Percentiles rank a stretch among this genome's conserved stretches.
Conservation (phyloP, 1,139 yeast genomes). For the Kodamaea fungicola region DNA sequence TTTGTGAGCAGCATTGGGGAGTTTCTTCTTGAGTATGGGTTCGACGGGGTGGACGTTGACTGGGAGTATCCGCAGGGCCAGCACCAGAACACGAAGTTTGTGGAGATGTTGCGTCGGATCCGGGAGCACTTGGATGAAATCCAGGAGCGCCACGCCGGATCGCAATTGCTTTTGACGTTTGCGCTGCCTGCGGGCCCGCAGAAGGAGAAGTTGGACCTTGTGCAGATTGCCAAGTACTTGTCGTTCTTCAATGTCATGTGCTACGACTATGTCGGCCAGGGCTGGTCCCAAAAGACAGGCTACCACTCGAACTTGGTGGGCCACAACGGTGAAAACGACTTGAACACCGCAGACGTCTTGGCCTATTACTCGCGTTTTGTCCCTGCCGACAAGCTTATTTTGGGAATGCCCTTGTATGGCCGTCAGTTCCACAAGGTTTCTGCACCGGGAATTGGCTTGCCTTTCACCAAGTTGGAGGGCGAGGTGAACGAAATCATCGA, state of each 20-base stretch:
- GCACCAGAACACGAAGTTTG: conserved; percentile 45
- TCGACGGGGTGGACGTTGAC: conserved; percentile 91
- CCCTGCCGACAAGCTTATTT: conserved; percentile 48
- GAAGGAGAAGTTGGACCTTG: conserved; percentile 39
- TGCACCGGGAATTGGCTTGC: conserved; percentile 32
- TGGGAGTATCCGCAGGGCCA: conserved; percentile 80
- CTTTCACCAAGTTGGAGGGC: conserved; percentile 43
- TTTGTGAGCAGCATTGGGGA: conserved; percentile 53
- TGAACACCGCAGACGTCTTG: conserved; percentile 52
- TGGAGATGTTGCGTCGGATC: conserved; percentile 41
- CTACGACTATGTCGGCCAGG: conserved; percentile 73
- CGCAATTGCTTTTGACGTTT: conserved; percentile 47
- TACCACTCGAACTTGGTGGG: conserved; percentile 71
- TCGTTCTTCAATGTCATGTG: conserved; percentile 86
- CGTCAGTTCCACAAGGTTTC: conserved; percentile 52
- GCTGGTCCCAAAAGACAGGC: conserved; percentile 63
- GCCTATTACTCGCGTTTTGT: conserved; percentile 44
- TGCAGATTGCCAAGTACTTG: conserved; percentile 54
- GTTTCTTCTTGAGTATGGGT: conserved; percentile 51
- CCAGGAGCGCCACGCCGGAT: conserved; percentile 3
- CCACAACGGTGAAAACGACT: conserved; percentile 35
- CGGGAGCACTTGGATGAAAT: conserved; percentile 36
- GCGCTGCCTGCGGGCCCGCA: conserved; percentile 76
- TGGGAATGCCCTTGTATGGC: conserved; percentile 92
- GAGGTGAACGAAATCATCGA: conserved; percentile 50